Evolutionary conservation across 2,329 filamentous ascomycete species (phyloP).

Genomic region (Fusarium albidum): DNA sequence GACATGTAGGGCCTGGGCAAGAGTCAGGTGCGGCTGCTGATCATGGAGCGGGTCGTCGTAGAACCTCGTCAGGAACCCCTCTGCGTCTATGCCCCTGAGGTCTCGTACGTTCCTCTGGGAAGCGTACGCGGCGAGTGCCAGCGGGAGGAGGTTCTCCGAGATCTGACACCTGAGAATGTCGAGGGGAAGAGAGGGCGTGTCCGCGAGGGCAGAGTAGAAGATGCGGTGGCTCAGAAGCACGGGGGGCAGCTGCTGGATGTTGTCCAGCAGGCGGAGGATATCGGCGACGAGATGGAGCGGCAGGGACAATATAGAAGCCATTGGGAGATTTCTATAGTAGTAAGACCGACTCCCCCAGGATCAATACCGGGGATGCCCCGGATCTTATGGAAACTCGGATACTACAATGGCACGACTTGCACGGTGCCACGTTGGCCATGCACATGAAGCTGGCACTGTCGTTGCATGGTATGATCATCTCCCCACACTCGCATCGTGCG

Average conservation of each 20-base stretch:
- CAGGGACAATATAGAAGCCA: conserved; percentile 33
- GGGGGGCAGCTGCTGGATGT: conserved; percentile 26
- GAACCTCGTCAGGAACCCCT: conserved; percentile 22
- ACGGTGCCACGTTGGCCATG: conserved; percentile 20
- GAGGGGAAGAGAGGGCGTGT: conserved; percentile 29
- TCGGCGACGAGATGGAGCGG: conserved; percentile 35
- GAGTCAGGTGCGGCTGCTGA: conserved; percentile 16
- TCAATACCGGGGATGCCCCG: background rate
- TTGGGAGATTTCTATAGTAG: conserved; percentile 2
- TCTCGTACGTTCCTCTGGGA: conserved; percentile 23
- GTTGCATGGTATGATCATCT: conserved; percentile 36
- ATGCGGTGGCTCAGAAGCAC: conserved; percentile 32
- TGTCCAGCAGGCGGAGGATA: conserved; percentile 28
- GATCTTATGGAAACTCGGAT: conserved; percentile 5
- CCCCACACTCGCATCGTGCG: conserved; percentile 30
- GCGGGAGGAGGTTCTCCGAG: conserved; percentile 16
- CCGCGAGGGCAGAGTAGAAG: conserved; percentile 33
- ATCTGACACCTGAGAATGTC: conserved; percentile 33
- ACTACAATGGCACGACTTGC: conserved; percentile 23
- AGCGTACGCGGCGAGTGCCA: conserved; percentile 28
- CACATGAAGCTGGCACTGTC: conserved; percentile 24
- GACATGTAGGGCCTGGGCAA: conserved; percentile 27
- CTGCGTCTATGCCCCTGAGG: conserved; percentile 3
- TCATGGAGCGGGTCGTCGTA: conserved; percentile 21
- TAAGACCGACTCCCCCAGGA: background rate